Percentiles rank a stretch among this genome's conserved stretches.
These are phyloP conservation scores for Alternaria consortialis DNA, from an alignment of 2,329 filamentous ascomycete genomes.

Conservation along the genomic window DNA sequence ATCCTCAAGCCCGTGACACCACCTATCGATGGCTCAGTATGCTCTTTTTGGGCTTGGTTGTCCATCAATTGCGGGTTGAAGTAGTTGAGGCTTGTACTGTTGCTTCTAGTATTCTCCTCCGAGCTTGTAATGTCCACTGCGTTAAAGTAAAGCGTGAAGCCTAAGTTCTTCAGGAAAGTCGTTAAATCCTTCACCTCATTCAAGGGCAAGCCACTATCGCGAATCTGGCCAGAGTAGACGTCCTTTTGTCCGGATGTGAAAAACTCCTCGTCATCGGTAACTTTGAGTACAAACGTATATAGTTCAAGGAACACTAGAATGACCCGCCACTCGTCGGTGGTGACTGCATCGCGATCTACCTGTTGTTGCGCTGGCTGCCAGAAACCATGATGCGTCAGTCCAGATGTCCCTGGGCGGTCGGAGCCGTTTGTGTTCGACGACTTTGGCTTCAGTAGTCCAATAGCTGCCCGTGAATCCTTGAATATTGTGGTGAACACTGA, in stretches of 20 bases:
- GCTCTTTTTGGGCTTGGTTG: constrained; percentile 38
- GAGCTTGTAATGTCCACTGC: constrained; percentile 68
- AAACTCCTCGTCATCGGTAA: constrained; percentile 98
- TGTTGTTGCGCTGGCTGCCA: constrained; percentile 48
- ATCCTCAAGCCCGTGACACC: constrained; percentile 77
- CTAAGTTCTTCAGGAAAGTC: constrained; percentile 86
- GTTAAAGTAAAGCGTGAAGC: constrained; percentile 89
- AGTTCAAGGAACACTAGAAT: constrained; percentile 91
- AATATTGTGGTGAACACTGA: constrained; percentile 66
- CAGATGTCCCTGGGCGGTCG: constrained; percentile 20
- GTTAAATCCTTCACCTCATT: constrained; percentile 77
- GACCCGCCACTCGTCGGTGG: constrained; percentile 82
- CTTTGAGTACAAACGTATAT: constrained; percentile 88
- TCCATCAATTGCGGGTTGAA: constrained; percentile 40
- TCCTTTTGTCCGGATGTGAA: constrained; percentile 65
- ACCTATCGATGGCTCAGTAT: constrained; percentile 59
- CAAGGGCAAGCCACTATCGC: constrained; percentile 73
- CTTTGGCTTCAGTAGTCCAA: constrained; percentile 63
- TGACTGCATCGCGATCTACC: constrained; percentile 49
- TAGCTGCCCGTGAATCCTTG: constrained; percentile 65
- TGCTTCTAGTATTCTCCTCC: constrained; percentile 55
- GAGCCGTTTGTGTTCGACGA: constrained; percentile 17
- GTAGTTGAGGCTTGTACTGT: constrained; percentile 58
- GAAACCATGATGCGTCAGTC: constrained; percentile 31
- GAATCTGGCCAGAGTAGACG: constrained; percentile 38